These are phyloP conservation scores for Pseudogymnoascus pannorum DNA, from an alignment of 2,329 filamentous ascomycete species.

Conservation along the genomic window DNA sequence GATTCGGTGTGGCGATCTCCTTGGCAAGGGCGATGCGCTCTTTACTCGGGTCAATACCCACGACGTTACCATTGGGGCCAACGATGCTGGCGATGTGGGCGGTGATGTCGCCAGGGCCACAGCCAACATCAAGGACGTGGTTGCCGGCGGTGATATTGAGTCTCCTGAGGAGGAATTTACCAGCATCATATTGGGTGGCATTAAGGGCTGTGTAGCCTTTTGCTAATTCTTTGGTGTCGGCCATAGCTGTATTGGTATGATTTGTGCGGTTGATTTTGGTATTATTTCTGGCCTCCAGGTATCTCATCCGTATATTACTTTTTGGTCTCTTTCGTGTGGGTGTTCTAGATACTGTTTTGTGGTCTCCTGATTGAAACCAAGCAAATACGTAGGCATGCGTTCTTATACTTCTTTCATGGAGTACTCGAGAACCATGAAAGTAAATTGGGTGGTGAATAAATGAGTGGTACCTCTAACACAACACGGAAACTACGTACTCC, in stretches of 20 bases:
- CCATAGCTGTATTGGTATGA: neutral
- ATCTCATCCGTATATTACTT: no score
- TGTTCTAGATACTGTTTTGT: neutral
- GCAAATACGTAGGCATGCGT: neutral
- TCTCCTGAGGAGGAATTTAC: slow-evolving; percentile 21
- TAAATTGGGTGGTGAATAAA: neutral
- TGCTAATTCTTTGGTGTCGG: slow-evolving; percentile 25
- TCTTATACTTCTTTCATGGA: slow-evolving; percentile 1
- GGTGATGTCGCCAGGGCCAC: slow-evolving; percentile 29
- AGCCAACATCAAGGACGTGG: slow-evolving; percentile 29
- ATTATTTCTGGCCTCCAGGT: neutral
- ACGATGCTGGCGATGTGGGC: slow-evolving; percentile 21
- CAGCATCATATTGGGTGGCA: slow-evolving; percentile 23
- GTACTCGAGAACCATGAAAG: neutral
- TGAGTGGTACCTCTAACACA: neutral
- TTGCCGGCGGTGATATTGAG: slow-evolving; percentile 19
- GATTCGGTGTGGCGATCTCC: slow-evolving; percentile 22
- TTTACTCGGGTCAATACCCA: slow-evolving; percentile 31
- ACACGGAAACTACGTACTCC: neutral
- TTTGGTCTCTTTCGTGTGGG: neutral
- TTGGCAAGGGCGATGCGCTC: neutral
- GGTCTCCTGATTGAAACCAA: neutral
- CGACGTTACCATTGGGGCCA: slow-evolving; percentile 15
- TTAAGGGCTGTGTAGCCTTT: slow-evolving; percentile 23
- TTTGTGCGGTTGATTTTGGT: neutral